Evolutionary conservation across 202 grass and related monocot genomes (phyloP).

Genomic region (Dendrocalamus latiflorus): DNA sequence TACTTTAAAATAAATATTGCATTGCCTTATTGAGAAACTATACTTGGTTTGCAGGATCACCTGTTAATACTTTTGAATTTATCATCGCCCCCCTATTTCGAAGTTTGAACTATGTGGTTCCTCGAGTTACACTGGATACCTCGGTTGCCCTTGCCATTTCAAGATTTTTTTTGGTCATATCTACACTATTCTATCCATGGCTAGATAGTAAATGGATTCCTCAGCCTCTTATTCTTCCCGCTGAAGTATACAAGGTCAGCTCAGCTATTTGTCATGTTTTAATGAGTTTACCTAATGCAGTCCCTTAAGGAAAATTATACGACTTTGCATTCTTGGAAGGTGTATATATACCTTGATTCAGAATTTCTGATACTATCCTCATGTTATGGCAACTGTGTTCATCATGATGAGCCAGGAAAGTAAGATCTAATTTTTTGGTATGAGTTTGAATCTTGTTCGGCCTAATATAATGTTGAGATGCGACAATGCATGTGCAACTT

Average conservation of each 20-base stretch:
- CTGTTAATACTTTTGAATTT: slow-evolving; percentile 78
- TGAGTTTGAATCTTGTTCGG: neutral
- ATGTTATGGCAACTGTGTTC: neutral
- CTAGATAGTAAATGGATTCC: slow-evolving; percentile 73
- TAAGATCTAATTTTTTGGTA: neutral
- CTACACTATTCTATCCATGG: slow-evolving; percentile 63
- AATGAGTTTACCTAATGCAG: neutral
- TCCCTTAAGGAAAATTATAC: neutral
- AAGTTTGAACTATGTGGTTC: slow-evolving; percentile 69
- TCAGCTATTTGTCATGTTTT: neutral
- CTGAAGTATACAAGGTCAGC: slow-evolving; percentile 91
- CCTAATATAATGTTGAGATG: neutral
- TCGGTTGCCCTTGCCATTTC: slow-evolving; percentile 59
- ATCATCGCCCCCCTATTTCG: slow-evolving; percentile 64
- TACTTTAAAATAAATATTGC: slow-evolving; percentile 6
- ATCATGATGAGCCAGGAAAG: neutral
- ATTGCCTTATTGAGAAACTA: slow-evolving; percentile 18
- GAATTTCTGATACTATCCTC: neutral
- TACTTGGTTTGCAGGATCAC: slow-evolving; percentile 49
- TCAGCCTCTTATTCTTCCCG: slow-evolving; percentile 77
- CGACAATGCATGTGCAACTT: neutral
- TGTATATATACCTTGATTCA: neutral
- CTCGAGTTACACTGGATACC: slow-evolving; percentile 49
- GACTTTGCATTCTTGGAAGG: neutral
- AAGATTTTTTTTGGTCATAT: slow-evolving; percentile 51